These are phyloP conservation scores for Ganoderma boninense DNA, from an alignment of 1,284 basidiomycete genomes.

Conservation along the genomic window DNA sequence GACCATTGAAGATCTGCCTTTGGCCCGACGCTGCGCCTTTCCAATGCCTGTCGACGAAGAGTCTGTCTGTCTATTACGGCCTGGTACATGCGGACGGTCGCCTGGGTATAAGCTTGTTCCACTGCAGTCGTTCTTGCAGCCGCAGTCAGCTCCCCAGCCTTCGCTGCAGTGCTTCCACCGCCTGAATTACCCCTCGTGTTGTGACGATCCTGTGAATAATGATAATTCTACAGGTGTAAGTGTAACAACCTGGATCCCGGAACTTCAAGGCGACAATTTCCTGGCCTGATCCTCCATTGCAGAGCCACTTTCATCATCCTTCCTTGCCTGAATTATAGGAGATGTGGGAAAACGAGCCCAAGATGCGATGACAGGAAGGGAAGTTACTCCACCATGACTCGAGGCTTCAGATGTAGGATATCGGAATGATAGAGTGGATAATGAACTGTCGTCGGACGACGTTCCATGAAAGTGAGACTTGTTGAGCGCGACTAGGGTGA, in stretches of 20 bases:
- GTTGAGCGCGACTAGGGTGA: slow-evolving; percentile 13
- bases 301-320: too few relatives aligned
- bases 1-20: background rate
- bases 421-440: too few relatives aligned
- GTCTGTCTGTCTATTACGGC: background rate
- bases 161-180: background rate
- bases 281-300: too few relatives aligned
- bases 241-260: too few relatives aligned
- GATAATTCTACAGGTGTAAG: too few relatives aligned
- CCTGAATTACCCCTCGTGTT: background rate
- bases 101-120: background rate
- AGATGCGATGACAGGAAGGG: too few relatives aligned
- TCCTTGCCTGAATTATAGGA: too few relatives aligned
- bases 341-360: too few relatives aligned
- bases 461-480: slow-evolving; percentile 12
- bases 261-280: too few relatives aligned
- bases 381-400: too few relatives aligned
- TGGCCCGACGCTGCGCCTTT: background rate
- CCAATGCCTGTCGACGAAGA: background rate
- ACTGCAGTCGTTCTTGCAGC: background rate
- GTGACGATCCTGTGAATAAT: too few relatives aligned
- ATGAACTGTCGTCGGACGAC: background rate
- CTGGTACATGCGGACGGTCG: background rate
- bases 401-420: too few relatives aligned
- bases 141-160: background rate